A percentile compares a stretch with the other conserved stretches of the same genome.
phyloP scores from a whole-genome alignment of 1,139 yeast species.

The Geotrichum fermentans region DNA sequence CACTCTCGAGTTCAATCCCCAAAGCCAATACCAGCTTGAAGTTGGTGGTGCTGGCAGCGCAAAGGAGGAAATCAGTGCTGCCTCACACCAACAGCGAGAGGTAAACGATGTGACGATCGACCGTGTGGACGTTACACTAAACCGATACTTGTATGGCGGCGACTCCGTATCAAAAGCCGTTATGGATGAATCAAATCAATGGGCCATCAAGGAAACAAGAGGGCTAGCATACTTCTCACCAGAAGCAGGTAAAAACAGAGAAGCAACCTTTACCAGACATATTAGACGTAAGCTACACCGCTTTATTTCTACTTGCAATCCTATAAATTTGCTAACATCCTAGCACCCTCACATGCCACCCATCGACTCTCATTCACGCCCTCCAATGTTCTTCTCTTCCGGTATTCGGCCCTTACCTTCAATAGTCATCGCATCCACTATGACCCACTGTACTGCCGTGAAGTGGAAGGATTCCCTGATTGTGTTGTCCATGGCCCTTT shows the following conservation, averaged over 20 bases:
- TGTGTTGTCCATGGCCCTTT: constrained; percentile 81
- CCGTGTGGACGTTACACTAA: constrained; percentile 33
- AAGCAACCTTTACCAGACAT: constrained; percentile 21
- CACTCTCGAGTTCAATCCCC: constrained; percentile 41
- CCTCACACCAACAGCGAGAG: constrained; percentile 11
- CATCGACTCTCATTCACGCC: constrained; percentile 31
- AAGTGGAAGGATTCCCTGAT: constrained; percentile 55
- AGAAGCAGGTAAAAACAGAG: constrained; percentile 24
- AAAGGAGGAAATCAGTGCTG: constrained; percentile 11
- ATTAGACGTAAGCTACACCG: constrained; percentile 20
- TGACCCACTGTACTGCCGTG: constrained; percentile 50
- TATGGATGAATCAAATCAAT: constrained; percentile 17
- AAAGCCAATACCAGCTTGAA: constrained; percentile 35
- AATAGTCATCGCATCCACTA: constrained; percentile 83
- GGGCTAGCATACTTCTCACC: constrained; percentile 33
- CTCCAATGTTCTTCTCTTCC: constrained; percentile 40
- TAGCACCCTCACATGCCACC: constrained; percentile 22
- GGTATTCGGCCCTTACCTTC: constrained; percentile 70
- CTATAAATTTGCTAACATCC: constrained; percentile 12
- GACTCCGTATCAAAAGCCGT: constrained; percentile 17
- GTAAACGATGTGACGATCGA: constrained; percentile 17
- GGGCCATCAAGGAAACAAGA: constrained; percentile 34
- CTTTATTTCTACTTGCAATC: neutral
- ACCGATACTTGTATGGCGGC: constrained; percentile 28
- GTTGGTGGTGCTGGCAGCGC: constrained; percentile 17